Conservation (phyloP, 2,329 filamentous ascomycete genomes). For the Diplodia corticola region DNA sequence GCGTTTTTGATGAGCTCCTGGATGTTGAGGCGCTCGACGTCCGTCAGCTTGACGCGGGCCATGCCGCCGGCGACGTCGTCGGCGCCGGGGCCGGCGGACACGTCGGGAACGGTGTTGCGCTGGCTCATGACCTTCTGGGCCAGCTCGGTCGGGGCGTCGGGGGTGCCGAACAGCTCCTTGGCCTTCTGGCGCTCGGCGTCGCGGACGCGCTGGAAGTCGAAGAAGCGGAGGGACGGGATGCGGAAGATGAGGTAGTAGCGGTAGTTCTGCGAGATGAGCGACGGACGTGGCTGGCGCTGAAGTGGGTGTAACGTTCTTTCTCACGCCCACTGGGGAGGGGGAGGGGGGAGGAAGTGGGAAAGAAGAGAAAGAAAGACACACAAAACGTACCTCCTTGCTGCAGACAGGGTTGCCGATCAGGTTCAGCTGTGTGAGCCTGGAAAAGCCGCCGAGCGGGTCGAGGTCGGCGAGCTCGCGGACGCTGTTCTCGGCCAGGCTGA, state of each 20-base stretch:
- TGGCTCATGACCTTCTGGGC: slow-evolving; percentile 81
- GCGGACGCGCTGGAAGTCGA: slow-evolving; percentile 92
- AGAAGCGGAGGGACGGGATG: slow-evolving; percentile 79
- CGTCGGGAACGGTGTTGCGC: slow-evolving; percentile 71
- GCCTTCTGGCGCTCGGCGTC: slow-evolving; percentile 77
- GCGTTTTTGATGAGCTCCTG: slow-evolving; percentile 87
- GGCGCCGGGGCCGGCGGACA: slow-evolving; percentile 46
- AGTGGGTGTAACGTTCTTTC: neutral
- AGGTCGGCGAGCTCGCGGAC: slow-evolving; percentile 82
- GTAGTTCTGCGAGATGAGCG: slow-evolving; percentile 69
- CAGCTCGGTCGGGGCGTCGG: slow-evolving; percentile 73
- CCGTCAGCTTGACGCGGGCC: slow-evolving; percentile 74
- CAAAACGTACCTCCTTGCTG: slow-evolving; percentile 75
- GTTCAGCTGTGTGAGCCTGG: slow-evolving; percentile 74
- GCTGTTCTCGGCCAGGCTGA: slow-evolving; percentile 83
- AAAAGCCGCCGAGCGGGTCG: slow-evolving; percentile 71
- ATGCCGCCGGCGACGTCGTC: slow-evolving; percentile 61
- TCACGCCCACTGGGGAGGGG: neutral
- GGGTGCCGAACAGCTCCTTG: slow-evolving; percentile 78
- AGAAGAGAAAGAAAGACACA: neutral
- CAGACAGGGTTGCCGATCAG: slow-evolving; percentile 86
- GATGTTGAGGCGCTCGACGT: slow-evolving; percentile 81
- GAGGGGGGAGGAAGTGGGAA: neutral
- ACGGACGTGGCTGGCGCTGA: neutral
- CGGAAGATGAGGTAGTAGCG: slow-evolving; percentile 89